Evolutionary conservation across 257 asterid genomes (phyloP).

Genomic region (Rauvolfia tetraphylla): DNA sequence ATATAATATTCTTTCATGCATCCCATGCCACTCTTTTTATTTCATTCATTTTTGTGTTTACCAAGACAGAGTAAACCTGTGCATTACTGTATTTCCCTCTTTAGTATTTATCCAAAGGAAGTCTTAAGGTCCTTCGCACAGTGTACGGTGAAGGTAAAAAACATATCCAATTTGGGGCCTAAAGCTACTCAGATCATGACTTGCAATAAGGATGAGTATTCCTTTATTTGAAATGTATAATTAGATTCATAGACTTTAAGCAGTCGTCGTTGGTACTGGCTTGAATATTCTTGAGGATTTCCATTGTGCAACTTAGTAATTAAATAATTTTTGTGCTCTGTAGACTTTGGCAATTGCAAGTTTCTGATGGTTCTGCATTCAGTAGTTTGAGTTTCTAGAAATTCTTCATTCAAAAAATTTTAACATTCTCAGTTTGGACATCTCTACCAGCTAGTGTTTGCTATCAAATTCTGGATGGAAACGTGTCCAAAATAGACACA

Average conservation of each 20-base stretch:
- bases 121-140: not conserved
- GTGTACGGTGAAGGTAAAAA: not conserved
- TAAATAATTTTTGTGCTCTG: no score
- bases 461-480: not conserved
- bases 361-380: not conserved
- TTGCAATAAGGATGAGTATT: not conserved
- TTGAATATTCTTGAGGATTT: not conserved
- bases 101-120: not conserved
- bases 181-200: not conserved
- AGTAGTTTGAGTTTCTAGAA: not conserved
- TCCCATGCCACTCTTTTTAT: not conserved
- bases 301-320: not conserved
- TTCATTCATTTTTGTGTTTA: not conserved
- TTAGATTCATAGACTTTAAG: no score
- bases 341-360: not conserved
- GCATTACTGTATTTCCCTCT: not conserved
- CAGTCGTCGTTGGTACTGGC: not conserved
- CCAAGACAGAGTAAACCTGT: not conserved
- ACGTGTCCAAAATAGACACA: not conserved
- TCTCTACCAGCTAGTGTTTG: not conserved
- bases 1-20: not conserved
- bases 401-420: no score
- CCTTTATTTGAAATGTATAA: not conserved
- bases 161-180: not conserved
- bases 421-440: not conserved